Percentiles rank a stretch among this genome's conserved stretches.
phyloP scores from a whole-genome alignment of 176 grass and related monocot genomes.

The Carex kokanica region DNA sequence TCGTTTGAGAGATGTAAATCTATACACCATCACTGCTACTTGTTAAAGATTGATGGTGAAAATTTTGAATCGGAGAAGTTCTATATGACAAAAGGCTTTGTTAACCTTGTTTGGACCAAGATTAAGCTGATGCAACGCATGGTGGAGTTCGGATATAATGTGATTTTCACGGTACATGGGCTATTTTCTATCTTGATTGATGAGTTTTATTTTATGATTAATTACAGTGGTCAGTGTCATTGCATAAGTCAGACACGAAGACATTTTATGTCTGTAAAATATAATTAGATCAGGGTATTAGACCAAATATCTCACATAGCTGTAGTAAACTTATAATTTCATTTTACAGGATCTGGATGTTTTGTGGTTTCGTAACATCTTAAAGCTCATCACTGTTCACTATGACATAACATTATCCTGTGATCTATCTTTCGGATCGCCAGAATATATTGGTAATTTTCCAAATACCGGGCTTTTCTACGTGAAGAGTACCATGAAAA shows the following conservation, averaged over 20 bases:
- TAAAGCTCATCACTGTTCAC: constrained; percentile 26
- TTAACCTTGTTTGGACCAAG: constrained; percentile 30
- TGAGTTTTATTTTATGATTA: background rate
- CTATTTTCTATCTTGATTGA: background rate
- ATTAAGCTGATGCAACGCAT: constrained; percentile 27
- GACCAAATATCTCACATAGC: background rate
- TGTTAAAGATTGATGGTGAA: background rate
- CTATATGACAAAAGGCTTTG: constrained; percentile 18
- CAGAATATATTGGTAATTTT: constrained; percentile 30
- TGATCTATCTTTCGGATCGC: constrained; percentile 24
- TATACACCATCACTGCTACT: constrained; percentile 30
- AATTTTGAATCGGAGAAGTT: constrained; percentile 21
- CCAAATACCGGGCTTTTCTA: constrained; percentile 53
- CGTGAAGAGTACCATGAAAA: constrained; percentile 23
- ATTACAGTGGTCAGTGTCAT: too few species aligned
- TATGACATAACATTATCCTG: constrained; percentile 34
- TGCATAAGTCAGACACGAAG: background rate
- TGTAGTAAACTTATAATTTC: background rate
- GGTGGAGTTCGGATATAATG: constrained; percentile 30
- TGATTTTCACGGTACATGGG: constrained; percentile 20
- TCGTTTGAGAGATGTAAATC: constrained; percentile 24
- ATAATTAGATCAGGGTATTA: background rate
- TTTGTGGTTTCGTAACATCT: constrained; percentile 44
- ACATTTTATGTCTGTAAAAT: background rate
- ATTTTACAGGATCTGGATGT: constrained; percentile 46